Base-by-base conservation (phyloP, 768 basidiomycete genomes). In the Termitomyces sp. region DNA sequence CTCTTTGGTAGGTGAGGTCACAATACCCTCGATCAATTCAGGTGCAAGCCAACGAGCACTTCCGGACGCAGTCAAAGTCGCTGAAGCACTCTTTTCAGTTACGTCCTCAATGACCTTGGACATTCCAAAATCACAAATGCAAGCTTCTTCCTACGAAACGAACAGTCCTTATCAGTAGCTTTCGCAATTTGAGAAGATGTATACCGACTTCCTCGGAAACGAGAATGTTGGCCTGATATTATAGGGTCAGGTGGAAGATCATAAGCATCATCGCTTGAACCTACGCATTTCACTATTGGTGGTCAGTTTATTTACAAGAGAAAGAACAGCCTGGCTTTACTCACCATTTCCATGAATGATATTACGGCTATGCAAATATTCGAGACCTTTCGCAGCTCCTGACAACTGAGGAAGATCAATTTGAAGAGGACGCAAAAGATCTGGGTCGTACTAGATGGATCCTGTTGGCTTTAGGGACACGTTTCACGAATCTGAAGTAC, bases 101-200 rank as follows among this genome's bases (percentile, higher is more conserved):
- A 86, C 76, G 43, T 85, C 83, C 57, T 81, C 80, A 37, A 87
- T 77, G 30, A 85, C 72, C 64, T 82, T 84, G 18, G 85, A 81
- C 72, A 86, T 80, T 43, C 85, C 84, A 65, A 87, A 87, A 62
- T 87, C 85, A 59, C 81, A 82, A 14, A 87, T 81, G 33, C 80
- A 74, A 26, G 84, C 79, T 60, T 80, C 72, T 13, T 76, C 79
- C 85, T 86, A 51, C 5, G 13, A 27, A 39, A 37, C 26, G 8
- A 18, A 56, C 18, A 30, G 46, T 49, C 20, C 6, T 49, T 24
- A 24, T 48, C 26, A 57, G 53, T 53, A 43, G 4, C 22, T 22
- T 37, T 18, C 6, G 3, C 26, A 37, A 30, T 26, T 45, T 30
- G 34, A 13, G 20, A 27, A 20, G 27, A 42, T 57, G 33, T 12